These are phyloP conservation scores for Coemansia sp. DNA, from an alignment of 192 early-diverging fungal genomes.

Conservation along the genomic window DNA sequence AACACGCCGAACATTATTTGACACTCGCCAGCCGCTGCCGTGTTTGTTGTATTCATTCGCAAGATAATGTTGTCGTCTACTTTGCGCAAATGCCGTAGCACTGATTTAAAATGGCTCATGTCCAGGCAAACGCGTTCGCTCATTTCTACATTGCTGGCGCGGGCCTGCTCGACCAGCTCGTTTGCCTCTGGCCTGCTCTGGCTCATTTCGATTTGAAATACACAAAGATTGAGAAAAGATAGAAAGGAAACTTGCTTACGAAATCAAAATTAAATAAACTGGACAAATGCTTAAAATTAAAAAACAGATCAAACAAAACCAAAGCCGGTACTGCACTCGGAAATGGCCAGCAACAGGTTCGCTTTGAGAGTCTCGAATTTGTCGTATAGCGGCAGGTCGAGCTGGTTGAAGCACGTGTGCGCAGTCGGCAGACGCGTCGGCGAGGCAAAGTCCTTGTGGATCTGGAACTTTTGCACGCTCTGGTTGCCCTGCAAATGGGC, in stretches of 20 bases:
- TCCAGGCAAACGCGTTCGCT: conserved; percentile 59
- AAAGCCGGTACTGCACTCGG: conserved; percentile 91
- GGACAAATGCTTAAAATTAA: not conserved
- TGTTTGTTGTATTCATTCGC: conserved; percentile 72
- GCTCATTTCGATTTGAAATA: not conserved
- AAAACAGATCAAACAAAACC: conserved; percentile 63
- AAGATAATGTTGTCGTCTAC: conserved; percentile 83
- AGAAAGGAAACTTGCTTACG: no score
- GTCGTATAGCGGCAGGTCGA: conserved; percentile 92
- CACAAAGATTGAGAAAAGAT: no score
- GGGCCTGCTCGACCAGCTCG: conserved; percentile 34
- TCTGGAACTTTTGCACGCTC: conserved; percentile 98
- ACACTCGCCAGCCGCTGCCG: conserved; percentile 61
- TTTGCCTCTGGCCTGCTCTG: conserved; percentile 15
- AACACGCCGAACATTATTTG: conserved; percentile 64
- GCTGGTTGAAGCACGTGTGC: conserved; percentile 99
- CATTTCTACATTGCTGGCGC: conserved; percentile 25
- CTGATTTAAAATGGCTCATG: conserved; percentile 57
- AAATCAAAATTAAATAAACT: not conserved
- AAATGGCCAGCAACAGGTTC: conserved; percentile 82
- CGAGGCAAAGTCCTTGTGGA: conserved; percentile 92
- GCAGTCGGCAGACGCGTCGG: conserved; percentile 88
- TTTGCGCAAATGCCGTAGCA: conserved; percentile 67
- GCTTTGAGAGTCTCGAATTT: conserved; percentile 84
- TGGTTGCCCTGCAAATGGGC: conserved; percentile 86